Evolutionary conservation across 495 filamentous ascomycete species (phyloP).

Genomic region (Penicillium paradoxum): DNA sequence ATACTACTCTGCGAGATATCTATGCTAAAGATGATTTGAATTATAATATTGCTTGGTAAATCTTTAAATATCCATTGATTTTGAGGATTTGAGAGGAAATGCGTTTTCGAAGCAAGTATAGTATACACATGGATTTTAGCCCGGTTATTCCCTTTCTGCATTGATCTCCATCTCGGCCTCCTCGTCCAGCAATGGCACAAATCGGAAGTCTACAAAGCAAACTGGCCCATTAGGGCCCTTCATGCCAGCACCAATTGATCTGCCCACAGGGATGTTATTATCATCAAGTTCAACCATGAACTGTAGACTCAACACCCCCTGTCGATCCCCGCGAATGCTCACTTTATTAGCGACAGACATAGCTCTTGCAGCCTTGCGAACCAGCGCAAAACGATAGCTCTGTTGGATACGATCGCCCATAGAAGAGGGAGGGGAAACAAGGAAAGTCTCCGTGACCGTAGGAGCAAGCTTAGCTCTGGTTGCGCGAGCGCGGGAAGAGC

Average conservation of each 20-base stretch:
- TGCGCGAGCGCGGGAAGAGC: conserved; percentile 34
- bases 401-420: conserved; percentile 39
- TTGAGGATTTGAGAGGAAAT: too few relatives aligned
- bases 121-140: background rate
- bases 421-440: conserved; percentile 40
- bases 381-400: conserved; percentile 73
- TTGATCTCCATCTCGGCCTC: conserved; percentile 43
- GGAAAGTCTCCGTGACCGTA: conserved; percentile 47
- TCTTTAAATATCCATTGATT: too few relatives aligned
- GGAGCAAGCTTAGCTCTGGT: conserved; percentile 45
- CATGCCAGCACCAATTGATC: conserved; percentile 20
- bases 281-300: conserved; percentile 84
- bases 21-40: too few relatives aligned
- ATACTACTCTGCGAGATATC: background rate
- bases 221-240: conserved; percentile 30
- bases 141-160: conserved; percentile 10
- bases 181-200: conserved; percentile 64
- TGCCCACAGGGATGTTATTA: conserved; percentile 21
- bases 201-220: conserved; percentile 74
- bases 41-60: too few relatives aligned
- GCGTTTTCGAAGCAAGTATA: too few relatives aligned
- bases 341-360: conserved; percentile 92
- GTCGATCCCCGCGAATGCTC: conserved; percentile 77
- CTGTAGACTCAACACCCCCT: conserved; percentile 89
- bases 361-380: conserved; percentile 76